phyloP scores from a whole-genome alignment of 345 rosid species.

The Moricandia moricandioides region DNA sequence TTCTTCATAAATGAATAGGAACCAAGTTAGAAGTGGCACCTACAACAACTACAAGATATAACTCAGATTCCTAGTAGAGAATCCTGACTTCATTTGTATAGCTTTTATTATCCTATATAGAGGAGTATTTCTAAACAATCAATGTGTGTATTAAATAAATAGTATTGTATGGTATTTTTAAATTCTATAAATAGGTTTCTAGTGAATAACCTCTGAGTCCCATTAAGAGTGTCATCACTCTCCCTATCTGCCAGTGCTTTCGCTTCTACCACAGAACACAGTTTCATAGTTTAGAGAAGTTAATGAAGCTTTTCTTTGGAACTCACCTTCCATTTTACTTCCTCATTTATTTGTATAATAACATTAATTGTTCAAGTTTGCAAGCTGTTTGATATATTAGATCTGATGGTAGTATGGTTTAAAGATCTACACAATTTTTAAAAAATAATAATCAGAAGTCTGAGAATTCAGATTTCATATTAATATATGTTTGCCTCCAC shows the following conservation, averaged over 20 bases:
- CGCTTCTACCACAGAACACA: slow-evolving; percentile 28
- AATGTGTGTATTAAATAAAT: slow-evolving; percentile 21
- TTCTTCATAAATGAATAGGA: slow-evolving; percentile 8
- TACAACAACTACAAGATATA: slow-evolving; percentile 2
- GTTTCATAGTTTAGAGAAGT: slow-evolving; percentile 24
- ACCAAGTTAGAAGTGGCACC: slow-evolving; percentile 20
- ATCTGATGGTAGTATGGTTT: slow-evolving; percentile 19
- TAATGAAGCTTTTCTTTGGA: slow-evolving; percentile 27
- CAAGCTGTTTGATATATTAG: slow-evolving; percentile 27
- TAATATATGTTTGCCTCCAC: slow-evolving; percentile 9
- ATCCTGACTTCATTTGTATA: slow-evolving; percentile 20
- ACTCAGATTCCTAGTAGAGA: slow-evolving; percentile 27
- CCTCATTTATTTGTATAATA: slow-evolving; percentile 14
- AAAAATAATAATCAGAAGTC: slow-evolving; percentile 6
- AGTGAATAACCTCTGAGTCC: slow-evolving; percentile 26
- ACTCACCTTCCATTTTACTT: neutral
- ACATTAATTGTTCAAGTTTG: neutral
- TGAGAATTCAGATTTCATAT: slow-evolving; percentile 13
- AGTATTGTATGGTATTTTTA: slow-evolving; percentile 4
- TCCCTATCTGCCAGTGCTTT: slow-evolving; percentile 30
- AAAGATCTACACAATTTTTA: neutral
- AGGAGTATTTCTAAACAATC: slow-evolving; percentile 14
- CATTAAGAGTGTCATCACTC: slow-evolving; percentile 31
- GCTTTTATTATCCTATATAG: slow-evolving; percentile 2
- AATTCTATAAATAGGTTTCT: slow-evolving; percentile 28